Evolutionary conservation across 192 early-diverging fungal species (phyloP).

Genomic region (Coemansia furcata): DNA sequence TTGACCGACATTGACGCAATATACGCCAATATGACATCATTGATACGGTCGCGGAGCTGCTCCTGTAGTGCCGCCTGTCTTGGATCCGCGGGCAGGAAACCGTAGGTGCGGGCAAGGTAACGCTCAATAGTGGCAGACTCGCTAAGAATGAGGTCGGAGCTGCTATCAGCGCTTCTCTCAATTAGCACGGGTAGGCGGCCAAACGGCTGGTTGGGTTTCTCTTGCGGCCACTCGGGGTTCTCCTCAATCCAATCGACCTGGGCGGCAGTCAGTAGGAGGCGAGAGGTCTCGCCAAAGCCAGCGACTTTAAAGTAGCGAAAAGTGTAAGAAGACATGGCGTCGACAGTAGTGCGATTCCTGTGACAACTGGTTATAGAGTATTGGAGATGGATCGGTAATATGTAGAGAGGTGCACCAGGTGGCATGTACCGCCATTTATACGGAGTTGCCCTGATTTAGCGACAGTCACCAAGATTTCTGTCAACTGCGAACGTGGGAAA

Average conservation of each 20-base stretch:
- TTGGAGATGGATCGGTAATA: neutral
- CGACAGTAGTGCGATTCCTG: neutral
- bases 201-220: slow-evolving; percentile 35
- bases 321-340: slow-evolving; percentile 11
- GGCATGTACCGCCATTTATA: neutral
- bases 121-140: slow-evolving; percentile 56
- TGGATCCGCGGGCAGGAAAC: slow-evolving; percentile 29
- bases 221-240: slow-evolving; percentile 31
- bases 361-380: neutral
- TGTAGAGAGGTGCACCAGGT: neutral
- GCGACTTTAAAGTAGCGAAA: slow-evolving; percentile 30
- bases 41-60: slow-evolving; percentile 12
- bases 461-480: neutral
- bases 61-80: slow-evolving; percentile 34
- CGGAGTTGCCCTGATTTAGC: neutral
- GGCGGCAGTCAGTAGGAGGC: slow-evolving; percentile 35
- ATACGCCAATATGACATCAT: too few relatives aligned
- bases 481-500: neutral
- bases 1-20: too few relatives aligned
- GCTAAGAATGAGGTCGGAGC: slow-evolving; percentile 25
- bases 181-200: slow-evolving; percentile 37
- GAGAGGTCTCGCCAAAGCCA: slow-evolving; percentile 24
- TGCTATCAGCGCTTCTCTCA: slow-evolving; percentile 18
- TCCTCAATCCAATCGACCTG: slow-evolving; percentile 41
- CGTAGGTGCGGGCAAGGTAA: slow-evolving; percentile 53